Conservation (phyloP, 345 rosid genomes). For the Heritiera littoralis region DNA sequence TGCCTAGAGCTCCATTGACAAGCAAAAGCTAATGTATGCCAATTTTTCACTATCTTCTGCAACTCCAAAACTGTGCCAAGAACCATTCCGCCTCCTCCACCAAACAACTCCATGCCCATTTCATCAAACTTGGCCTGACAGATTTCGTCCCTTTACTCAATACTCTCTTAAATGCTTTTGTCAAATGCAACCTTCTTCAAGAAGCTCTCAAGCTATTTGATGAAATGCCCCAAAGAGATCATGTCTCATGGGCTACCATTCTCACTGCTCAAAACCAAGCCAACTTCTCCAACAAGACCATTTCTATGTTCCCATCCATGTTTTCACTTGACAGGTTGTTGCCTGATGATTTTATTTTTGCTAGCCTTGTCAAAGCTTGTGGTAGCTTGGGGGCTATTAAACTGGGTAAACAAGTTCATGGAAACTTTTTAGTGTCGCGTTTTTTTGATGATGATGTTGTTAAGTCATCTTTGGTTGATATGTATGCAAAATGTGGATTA, state of each 20-base stretch:
- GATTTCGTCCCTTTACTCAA: slow-evolving; percentile 41
- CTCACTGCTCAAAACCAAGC: slow-evolving; percentile 61
- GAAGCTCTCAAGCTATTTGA: slow-evolving; percentile 54
- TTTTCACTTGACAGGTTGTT: slow-evolving; percentile 32
- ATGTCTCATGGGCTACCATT: slow-evolving; percentile 69
- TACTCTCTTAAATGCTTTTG: slow-evolving; percentile 47
- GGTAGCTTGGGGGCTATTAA: slow-evolving; percentile 48
- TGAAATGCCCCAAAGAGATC: slow-evolving; percentile 66
- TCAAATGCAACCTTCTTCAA: slow-evolving; percentile 48
- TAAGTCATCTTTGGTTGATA: slow-evolving; percentile 73
- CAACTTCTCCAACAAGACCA: slow-evolving; percentile 46
- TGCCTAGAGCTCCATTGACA: not conserved
- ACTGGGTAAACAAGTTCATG: slow-evolving; percentile 72
- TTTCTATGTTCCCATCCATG: slow-evolving; percentile 50
- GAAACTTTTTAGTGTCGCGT: slow-evolving; percentile 44
- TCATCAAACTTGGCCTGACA: slow-evolving; percentile 50
- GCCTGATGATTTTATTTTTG: slow-evolving; percentile 67
- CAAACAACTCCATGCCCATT: slow-evolving; percentile 50
- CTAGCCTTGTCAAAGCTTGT: slow-evolving; percentile 66
- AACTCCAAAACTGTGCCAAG: slow-evolving; percentile 45
- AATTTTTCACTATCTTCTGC: slow-evolving; percentile 43
- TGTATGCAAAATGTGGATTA: slow-evolving; percentile 67
- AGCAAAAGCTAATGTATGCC: slow-evolving; percentile 43
- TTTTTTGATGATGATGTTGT: slow-evolving; percentile 59
- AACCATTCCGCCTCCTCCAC: slow-evolving; percentile 31